phyloP scores from a whole-genome alignment of 2,329 filamentous ascomycete species.

The Pseudocercospora eumusae region DNA sequence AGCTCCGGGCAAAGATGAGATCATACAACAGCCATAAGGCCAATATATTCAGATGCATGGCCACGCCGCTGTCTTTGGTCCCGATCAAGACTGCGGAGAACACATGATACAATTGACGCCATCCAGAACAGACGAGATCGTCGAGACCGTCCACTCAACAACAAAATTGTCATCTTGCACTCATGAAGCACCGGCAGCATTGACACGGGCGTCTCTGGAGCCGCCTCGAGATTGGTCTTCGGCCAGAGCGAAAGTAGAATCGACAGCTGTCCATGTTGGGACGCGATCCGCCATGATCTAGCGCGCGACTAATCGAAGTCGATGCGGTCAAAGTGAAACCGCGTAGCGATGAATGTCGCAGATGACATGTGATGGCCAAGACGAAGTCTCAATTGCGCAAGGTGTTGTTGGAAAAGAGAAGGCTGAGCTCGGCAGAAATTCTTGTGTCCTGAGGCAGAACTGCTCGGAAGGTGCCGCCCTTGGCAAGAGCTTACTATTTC shows the following conservation, averaged over 20 bases:
- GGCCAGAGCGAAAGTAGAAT: constrained; percentile 3
- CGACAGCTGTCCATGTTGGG: constrained; percentile 1
- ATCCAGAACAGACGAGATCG: constrained; percentile 16
- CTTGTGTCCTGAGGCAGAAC: background rate
- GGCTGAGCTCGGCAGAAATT: background rate
- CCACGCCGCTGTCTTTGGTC: background rate
- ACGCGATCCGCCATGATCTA: background rate
- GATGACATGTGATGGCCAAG: background rate
- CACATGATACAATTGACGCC: background rate
- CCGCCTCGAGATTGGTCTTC: background rate
- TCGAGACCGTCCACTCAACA: constrained; percentile 12
- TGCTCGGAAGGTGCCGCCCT: background rate
- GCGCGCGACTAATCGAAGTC: constrained; percentile 1
- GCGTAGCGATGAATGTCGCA: background rate
- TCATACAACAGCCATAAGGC: background rate
- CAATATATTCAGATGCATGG: background rate
- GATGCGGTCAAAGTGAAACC: constrained; percentile 7
- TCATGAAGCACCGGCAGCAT: constrained; percentile 5
- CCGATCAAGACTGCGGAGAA: constrained; percentile 1
- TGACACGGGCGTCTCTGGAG: constrained; percentile 8
- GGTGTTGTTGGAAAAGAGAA: background rate
- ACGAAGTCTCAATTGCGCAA: background rate
- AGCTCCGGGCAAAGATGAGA: background rate
- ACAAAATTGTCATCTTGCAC: constrained; percentile 12
- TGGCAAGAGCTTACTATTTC: background rate